phyloP scores from a whole-genome alignment of 192 early-diverging fungal genomes.

The Rhizoclosmatium sp. region DNA sequence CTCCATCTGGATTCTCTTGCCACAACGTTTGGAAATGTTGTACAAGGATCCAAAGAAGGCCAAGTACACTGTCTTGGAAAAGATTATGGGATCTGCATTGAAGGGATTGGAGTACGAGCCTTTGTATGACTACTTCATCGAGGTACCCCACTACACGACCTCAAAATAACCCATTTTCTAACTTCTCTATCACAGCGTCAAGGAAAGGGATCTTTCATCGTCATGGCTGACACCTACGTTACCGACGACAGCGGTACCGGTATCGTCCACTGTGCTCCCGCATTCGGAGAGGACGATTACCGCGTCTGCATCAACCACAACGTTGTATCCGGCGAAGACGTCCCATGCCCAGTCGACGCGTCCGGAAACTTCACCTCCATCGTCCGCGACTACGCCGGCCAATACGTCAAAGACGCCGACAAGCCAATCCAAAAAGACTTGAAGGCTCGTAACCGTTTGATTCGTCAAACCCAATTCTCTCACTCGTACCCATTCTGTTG shows the following conservation, averaged over 20 bases:
- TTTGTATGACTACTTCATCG: constrained; percentile 82
- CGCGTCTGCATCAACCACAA: constrained; percentile 85
- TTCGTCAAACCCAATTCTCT: constrained; percentile 87
- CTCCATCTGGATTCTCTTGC: constrained; percentile 83
- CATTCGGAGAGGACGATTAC: constrained; percentile 99
- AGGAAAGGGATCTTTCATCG: constrained; percentile 77
- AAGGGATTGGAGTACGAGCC: constrained; percentile 91
- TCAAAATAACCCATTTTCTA: background rate
- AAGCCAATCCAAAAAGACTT: constrained; percentile 93
- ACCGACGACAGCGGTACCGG: constrained; percentile 94
- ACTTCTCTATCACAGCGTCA: constrained; percentile 50
- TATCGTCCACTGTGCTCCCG: constrained; percentile 97
- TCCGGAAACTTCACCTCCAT: constrained; percentile 80
- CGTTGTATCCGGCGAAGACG: constrained; percentile 81
- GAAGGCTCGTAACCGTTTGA: constrained; percentile 82
- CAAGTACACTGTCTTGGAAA: constrained; percentile 85
- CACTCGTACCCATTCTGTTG: constrained; percentile 99
- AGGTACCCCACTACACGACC: constrained; percentile 33
- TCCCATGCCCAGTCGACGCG: constrained; percentile 93
- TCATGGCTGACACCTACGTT: constrained; percentile 91
- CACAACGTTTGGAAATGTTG: constrained; percentile 81
- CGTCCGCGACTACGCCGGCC: constrained; percentile 80
- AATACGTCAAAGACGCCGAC: constrained; percentile 97
- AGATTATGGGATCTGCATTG: constrained; percentile 78
- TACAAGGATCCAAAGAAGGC: constrained; percentile 98